Evolutionary conservation across 768 basidiomycete genomes (phyloP).

Genomic region (Leccinum subtestaceum): DNA sequence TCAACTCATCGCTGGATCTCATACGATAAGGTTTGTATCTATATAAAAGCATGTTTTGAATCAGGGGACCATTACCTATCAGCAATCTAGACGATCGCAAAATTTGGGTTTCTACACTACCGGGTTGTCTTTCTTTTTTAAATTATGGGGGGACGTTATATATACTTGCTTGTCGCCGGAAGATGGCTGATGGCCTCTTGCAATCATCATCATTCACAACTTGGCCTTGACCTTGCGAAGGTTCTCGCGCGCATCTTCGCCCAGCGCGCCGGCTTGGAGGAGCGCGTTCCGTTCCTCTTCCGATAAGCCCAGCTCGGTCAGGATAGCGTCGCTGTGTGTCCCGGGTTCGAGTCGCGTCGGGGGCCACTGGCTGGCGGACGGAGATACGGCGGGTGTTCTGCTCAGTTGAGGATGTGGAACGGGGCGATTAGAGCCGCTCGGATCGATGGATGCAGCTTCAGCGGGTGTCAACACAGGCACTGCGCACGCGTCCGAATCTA

Average conservation of each 20-base stretch:
- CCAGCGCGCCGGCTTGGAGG: conserved; percentile 47
- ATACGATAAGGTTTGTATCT: background rate
- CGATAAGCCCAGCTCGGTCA: conserved; percentile 51
- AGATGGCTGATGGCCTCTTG: background rate
- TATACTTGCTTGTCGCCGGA: conserved; percentile 5
- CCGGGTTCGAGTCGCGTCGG: conserved; percentile 42
- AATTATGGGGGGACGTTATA: background rate
- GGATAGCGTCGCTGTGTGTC: conserved; percentile 50
- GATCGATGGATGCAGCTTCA: conserved; percentile 53
- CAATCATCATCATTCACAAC: conserved; percentile 15
- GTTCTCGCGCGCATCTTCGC: conserved; percentile 28
- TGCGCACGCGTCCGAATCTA: conserved; percentile 71
- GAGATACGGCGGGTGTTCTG: conserved; percentile 15
- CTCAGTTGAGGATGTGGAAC: conserved; percentile 50
- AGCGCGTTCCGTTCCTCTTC: conserved; percentile 40
- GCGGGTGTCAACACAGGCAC: conserved; percentile 62
- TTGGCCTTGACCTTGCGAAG: conserved; percentile 17
- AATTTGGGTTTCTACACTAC: background rate
- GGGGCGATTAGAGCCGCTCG: conserved; percentile 40
- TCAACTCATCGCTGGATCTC: background rate
- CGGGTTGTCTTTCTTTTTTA: background rate
- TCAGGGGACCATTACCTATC: conserved; percentile 5
- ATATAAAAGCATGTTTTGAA: background rate
- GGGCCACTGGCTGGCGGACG: conserved; percentile 2
- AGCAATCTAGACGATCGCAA: conserved; percentile 13